These are phyloP conservation scores for Tausonia pullulans DNA, from an alignment of 1,284 basidiomycete genomes.

Conservation along the genomic window DNA sequence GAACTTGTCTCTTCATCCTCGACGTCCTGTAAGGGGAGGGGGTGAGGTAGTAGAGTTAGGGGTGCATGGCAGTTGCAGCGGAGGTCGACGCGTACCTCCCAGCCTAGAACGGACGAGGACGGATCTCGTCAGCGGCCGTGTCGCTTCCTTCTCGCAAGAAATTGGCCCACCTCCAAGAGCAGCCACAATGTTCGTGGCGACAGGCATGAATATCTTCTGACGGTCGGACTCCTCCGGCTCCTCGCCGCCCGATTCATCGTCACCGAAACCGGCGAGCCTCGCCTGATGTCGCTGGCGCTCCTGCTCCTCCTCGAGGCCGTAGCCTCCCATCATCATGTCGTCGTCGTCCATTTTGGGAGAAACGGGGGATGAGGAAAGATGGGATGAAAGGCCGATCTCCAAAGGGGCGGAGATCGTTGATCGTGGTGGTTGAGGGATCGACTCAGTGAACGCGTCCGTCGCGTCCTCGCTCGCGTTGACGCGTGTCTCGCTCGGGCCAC, in stretches of 20 bases:
- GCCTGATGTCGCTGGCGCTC: not conserved
- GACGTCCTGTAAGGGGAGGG: not conserved
- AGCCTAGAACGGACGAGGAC: not conserved
- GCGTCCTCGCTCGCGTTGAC: no score
- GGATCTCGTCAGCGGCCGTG: not conserved
- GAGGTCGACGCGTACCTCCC: not conserved
- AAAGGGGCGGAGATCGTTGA: no score
- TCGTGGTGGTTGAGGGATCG: no score
- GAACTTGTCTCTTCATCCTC: constrained; percentile 2
- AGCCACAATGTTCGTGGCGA: constrained; percentile 31
- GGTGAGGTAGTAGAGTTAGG: not conserved
- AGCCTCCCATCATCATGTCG: constrained; percentile 11
- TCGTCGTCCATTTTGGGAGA: not conserved
- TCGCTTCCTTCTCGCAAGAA: not conserved
- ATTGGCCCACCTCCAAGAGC: constrained; percentile 28
- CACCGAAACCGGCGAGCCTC: not conserved
- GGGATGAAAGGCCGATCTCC: no score
- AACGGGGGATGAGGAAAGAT: not conserved
- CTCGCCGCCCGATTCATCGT: constrained; percentile 4
- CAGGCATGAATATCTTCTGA: constrained; percentile 30
- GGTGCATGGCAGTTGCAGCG: not conserved
- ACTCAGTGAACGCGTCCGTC: no score
- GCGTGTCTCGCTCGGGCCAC: no score
- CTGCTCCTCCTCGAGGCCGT: constrained; percentile 15
- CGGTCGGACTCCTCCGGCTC: constrained; percentile 24